Base-by-base conservation (phyloP, 495 filamentous ascomycete species). In the Podospora fimiseda region DNA sequence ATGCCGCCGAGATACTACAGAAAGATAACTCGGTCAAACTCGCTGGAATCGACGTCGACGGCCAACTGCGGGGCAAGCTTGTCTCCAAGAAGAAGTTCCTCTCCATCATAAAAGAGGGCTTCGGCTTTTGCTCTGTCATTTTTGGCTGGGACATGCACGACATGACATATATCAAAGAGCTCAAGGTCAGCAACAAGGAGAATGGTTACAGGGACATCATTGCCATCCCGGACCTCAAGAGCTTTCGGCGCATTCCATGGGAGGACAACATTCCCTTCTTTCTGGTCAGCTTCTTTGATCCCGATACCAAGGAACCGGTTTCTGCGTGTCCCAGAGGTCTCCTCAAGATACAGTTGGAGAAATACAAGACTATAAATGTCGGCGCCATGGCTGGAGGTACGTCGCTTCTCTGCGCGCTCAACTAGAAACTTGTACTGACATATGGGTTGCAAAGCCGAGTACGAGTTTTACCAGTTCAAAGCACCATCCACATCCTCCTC, bases 91-190 rank as follows among this genome's bases (percentile, higher is more conserved):
- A 86, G 66, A 98, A 98, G 72, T 98, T 98, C 71, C 71, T 96
- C 3, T 90, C 87, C 7, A 80, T 98, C 46, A 85, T 84, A 19
- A 67, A 82, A 43, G 79, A 83, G 39, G 93, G 93, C 43, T 98
- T 98, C 60, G 93, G 93, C 16, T 98, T 96, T 76, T 98, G 93
- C 75, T 92, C 87, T 2, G 90, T 96, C 50, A 80, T 98, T 33
- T 96, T 96, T 60, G 93, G 91, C 61, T 96, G 92, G 92, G 93
- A 98, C 59, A 95, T 96, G 88, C 92, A 96, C 70, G 93, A 98
- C 61, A 76, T 79, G 65, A 93, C 89, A 7, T 96, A 98, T 61
- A 83, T 82, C 63, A 74, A 77, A 50, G 91, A 96, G 69, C 80
- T 96, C 44, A 79, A 80, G 59, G 86, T 96, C 65, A 90, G 87